Percentiles rank a stretch among this genome's conserved stretches.
Conservation (phyloP, 2,329 filamentous ascomycete genomes). For the Colletotrichum coccodes region DNA sequence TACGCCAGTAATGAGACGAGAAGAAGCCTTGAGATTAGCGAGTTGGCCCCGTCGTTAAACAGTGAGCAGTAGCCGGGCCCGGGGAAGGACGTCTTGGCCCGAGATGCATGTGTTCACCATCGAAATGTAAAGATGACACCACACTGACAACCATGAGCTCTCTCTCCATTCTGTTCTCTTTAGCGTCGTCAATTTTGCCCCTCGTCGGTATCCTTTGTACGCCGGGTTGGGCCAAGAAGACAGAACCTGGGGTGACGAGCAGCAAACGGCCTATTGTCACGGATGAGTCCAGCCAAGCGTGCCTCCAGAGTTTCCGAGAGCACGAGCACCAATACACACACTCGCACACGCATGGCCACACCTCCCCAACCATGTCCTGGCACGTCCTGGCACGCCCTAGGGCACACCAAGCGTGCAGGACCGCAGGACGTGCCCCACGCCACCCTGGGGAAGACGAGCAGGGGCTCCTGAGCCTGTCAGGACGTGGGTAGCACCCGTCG, state of each 20-base stretch:
- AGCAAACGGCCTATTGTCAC: neutral
- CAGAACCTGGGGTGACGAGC: neutral
- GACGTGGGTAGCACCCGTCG: constrained; percentile 9
- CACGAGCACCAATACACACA: neutral
- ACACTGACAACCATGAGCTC: neutral
- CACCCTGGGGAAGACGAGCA: constrained; percentile 8
- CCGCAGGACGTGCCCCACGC: constrained; percentile 12
- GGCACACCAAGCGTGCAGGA: neutral
- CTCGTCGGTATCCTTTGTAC: neutral
- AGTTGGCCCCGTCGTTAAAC: constrained; percentile 5
- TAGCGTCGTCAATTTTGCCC: neutral
- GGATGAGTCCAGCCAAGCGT: neutral
- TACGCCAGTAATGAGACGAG: neutral
- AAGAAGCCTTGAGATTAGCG: constrained; percentile 20
- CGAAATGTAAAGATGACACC: neutral
- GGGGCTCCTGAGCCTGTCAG: constrained; percentile 14
- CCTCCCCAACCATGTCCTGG: neutral
- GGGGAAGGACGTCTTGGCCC: too few relatives aligned
- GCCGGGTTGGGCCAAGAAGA: neutral
- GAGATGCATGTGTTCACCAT: neutral
- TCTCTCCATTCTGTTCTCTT: neutral
- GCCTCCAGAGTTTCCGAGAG: neutral
- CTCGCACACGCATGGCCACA: neutral
- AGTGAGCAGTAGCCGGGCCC: neutral
- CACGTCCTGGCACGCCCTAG: too few relatives aligned